Conservation (phyloP, 73 alveolate species). For the Diophrys sp. region DNA sequence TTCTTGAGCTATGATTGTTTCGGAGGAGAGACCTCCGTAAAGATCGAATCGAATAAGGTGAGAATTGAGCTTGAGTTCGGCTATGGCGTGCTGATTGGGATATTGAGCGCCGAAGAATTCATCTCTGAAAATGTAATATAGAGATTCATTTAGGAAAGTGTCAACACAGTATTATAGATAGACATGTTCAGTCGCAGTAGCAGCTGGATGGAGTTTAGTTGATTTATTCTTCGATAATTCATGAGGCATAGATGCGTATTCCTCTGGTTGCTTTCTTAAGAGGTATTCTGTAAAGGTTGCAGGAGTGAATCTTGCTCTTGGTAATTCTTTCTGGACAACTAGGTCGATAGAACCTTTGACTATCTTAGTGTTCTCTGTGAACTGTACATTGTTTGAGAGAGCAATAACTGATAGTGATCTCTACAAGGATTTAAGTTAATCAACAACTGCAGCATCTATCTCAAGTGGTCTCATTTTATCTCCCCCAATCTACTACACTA, state of each 20-base stretch:
- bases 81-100: constrained; percentile 48
- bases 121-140: constrained; percentile 45
- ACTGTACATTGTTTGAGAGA: constrained; percentile 16
- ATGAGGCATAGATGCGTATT: constrained; percentile 11
- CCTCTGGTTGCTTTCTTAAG: constrained; percentile 26
- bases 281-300: constrained; percentile 12
- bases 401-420: neutral
- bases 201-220: constrained; percentile 25
- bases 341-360: constrained; percentile 36
- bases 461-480: constrained; percentile 29
- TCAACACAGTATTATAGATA: constrained; percentile 34
- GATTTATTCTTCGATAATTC: constrained; percentile 26
- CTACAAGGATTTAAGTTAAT: constrained; percentile 12
- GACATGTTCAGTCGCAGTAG: constrained; percentile 18
- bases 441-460: constrained; percentile 37
- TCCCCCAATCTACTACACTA: constrained; percentile 26
- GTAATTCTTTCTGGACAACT: constrained; percentile 17
- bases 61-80: constrained; percentile 24
- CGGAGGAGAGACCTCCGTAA: constrained; percentile 57
- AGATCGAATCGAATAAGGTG: constrained; percentile 50
- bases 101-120: constrained; percentile 20
- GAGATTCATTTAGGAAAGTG: constrained; percentile 41
- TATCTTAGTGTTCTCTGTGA: constrained; percentile 12
- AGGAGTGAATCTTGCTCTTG: neutral
- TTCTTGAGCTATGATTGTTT: constrained; percentile 18